These are phyloP conservation scores for Macrolepiota dolichaula DNA, from an alignment of 768 basidiomycete species.

Conservation along the genomic window DNA sequence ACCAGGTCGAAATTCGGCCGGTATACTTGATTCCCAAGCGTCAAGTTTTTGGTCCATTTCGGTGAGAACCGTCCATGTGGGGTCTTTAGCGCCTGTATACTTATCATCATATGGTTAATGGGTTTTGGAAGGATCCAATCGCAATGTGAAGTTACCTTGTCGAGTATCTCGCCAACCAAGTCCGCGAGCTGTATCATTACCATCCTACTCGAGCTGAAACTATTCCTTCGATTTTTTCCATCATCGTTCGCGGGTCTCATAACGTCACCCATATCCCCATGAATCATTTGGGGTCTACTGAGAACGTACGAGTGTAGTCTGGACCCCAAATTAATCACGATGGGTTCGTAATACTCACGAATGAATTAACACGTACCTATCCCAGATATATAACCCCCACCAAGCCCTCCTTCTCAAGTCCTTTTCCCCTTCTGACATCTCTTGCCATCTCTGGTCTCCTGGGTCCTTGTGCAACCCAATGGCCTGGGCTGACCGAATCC, in stretches of 20 bases:
- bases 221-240: slow-evolving; percentile 28
- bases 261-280: slow-evolving; percentile 33
- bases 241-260: slow-evolving; percentile 27
- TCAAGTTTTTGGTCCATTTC: slow-evolving; percentile 40
- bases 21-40: slow-evolving; percentile 40
- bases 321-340: slow-evolving; percentile 5
- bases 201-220: slow-evolving; percentile 33
- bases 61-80: slow-evolving; percentile 32
- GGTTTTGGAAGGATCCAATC: background rate
- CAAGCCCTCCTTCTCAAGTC: slow-evolving; percentile 37
- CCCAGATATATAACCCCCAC: slow-evolving; percentile 41
- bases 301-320: slow-evolving; percentile 43
- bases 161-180: slow-evolving; percentile 37
- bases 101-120: slow-evolving; percentile 16
- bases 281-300: slow-evolving; percentile 42
- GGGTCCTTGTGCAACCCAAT: slow-evolving; percentile 44
- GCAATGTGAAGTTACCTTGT: slow-evolving; percentile 27
- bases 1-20: slow-evolving; percentile 30
- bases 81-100: slow-evolving; percentile 33
- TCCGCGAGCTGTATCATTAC: slow-evolving; percentile 34
- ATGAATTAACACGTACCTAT: slow-evolving; percentile 31
- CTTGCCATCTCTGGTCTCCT: slow-evolving; percentile 36
- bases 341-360: slow-evolving; percentile 6
- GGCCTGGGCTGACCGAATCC: slow-evolving; percentile 35
- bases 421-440: slow-evolving; percentile 41